Evolutionary conservation across 2,329 filamentous ascomycete genomes (phyloP), one percentile per base, ranked within the genome.

Genomic region (Beauveria rudraprayagi): DNA sequence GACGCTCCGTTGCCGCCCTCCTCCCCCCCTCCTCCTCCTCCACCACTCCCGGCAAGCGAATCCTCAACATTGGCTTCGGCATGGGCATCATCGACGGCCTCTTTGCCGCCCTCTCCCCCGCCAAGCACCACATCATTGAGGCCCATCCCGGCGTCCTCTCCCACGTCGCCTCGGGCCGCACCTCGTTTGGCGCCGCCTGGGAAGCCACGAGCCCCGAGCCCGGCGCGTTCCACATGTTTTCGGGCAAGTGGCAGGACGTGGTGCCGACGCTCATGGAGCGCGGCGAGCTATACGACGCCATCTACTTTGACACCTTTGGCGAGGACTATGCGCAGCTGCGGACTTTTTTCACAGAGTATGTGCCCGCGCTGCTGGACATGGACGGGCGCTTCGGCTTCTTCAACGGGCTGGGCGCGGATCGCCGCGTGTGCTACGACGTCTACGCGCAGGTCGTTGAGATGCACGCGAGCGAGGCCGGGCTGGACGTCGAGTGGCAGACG

Each of bases 271-370:
- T 96, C 8, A 76, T 93, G 1, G 83, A 84, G 62, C 76, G 84
- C 46, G 89, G 88, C 10, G 82, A 88, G 68, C 77, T 85, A 14
- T 92, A 93, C 69, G 90, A 96, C 70, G 90, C 88, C 30, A 91
- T 99, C 66, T 99, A 97, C 78, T 97, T 97, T 70, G 94, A 99
- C 71, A 99, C 94, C 0, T 97, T 97, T 73, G 94, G 92, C 7
- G 94, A 99, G 76, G 90, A 94, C 65, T 99, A 97, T 74, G 79
- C 80, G 2, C 90, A 93, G 71, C 84, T 97, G 30, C 88, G 88
- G 52, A 80, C 86, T 63, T 97, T 97, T 77, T 96, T 97, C 72
- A 88, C 83, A 2, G 94, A 97, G 72, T 86, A 89, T 67, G 87
- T 97, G 11, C 90, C 94, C 37, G 88, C 85, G 0, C 74, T 97